phyloP scores from a whole-genome alignment of 345 rosid genomes.

The Syzygium jambos region DNA sequence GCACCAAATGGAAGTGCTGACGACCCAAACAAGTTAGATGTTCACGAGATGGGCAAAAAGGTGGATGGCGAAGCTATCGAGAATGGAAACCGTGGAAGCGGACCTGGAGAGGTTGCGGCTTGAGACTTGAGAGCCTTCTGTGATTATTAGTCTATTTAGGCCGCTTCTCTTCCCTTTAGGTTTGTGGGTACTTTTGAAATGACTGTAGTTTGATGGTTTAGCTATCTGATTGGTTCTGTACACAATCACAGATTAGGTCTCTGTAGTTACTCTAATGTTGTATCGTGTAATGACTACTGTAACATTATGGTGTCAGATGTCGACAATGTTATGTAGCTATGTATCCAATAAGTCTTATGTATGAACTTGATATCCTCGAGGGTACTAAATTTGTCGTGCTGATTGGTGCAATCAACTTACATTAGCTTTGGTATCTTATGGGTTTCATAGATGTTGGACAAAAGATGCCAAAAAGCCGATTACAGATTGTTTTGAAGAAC shows the following conservation, averaged over 20 bases:
- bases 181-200: not conserved
- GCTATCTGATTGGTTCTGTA: conserved; percentile 20
- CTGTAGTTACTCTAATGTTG: conserved; percentile 3
- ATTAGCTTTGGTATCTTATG: not conserved
- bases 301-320: conserved; percentile 5
- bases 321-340: conserved; percentile 1
- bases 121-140: conserved; percentile 7
- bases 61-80: conserved; percentile 20
- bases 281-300: conserved; percentile 8
- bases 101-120: conserved; percentile 13
- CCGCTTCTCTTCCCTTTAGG: not conserved
- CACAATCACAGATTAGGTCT: conserved; percentile 15
- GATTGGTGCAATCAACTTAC: not conserved
- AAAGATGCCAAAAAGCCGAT: not conserved
- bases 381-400: not conserved
- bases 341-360: conserved; percentile 8
- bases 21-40: conserved; percentile 3
- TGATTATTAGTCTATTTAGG: not conserved
- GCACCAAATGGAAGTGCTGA: conserved; percentile 7
- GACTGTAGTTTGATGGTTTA: conserved; percentile 18
- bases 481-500: not conserved
- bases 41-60: conserved; percentile 9
- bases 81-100: conserved; percentile 26
- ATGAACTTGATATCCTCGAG: not conserved
- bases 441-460: not conserved